phyloP scores from a whole-genome alignment of 257 asterid species.

The Capsicum rhomboideum region DNA sequence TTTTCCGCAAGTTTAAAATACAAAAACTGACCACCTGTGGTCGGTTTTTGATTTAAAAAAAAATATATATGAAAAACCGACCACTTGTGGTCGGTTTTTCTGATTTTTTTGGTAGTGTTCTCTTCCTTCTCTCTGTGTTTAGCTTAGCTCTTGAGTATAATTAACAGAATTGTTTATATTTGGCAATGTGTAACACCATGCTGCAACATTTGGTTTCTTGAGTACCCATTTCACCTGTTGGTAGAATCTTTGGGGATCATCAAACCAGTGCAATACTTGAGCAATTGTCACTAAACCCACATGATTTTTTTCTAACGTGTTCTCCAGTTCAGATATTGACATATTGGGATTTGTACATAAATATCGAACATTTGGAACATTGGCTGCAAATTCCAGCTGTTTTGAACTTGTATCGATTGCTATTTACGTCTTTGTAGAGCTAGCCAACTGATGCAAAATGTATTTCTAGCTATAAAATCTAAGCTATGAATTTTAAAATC shows the following conservation, averaged over 20 bases:
- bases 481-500: too few relatives aligned
- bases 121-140: too few relatives aligned
- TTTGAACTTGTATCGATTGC: slow-evolving; percentile 24
- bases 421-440: slow-evolving; percentile 21
- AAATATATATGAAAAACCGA: too few relatives aligned
- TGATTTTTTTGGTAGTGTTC: too few relatives aligned
- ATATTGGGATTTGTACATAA: slow-evolving; percentile 18
- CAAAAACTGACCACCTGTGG: too few relatives aligned
- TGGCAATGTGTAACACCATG: not conserved
- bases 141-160: too few relatives aligned
- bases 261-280: slow-evolving; percentile 28
- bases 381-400: slow-evolving; percentile 18
- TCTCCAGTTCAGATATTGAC: slow-evolving; percentile 10
- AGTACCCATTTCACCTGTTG: not conserved
- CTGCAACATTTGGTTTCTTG: not conserved
- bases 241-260: not conserved
- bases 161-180: not conserved
- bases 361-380: slow-evolving; percentile 16
- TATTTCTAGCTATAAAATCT: too few relatives aligned
- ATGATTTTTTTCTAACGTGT: not conserved
- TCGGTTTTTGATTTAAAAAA: too few relatives aligned
- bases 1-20: too few relatives aligned
- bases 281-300: slow-evolving; percentile 21
- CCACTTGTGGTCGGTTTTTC: too few relatives aligned
- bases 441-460: slow-evolving; percentile 10